phyloP scores from a whole-genome alignment of 805 yeast species.

The Phaffomyces opuntiae region DNA sequence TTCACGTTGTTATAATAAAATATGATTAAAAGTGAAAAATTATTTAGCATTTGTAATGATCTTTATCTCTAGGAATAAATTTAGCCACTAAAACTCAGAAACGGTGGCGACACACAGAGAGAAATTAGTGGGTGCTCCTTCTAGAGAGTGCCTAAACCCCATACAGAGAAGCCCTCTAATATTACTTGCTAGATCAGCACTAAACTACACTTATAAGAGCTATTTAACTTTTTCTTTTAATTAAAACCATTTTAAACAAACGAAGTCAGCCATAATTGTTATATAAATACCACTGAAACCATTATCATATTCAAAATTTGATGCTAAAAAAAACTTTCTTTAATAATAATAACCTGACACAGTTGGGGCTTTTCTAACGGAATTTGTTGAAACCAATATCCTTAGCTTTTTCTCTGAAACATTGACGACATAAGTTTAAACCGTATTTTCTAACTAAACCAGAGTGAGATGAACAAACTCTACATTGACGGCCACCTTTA shows the following conservation, averaged over 20 bases:
- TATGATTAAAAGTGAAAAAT: neutral
- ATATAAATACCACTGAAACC: constrained; percentile 2
- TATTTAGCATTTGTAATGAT: neutral
- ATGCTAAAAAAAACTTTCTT: constrained; percentile 5
- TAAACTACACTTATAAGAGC: neutral
- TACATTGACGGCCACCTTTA: constrained; percentile 99
- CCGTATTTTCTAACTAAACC: constrained; percentile 99
- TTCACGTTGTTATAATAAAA: no score
- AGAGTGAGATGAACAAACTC: constrained; percentile 97
- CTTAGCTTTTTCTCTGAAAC: constrained; percentile 99
- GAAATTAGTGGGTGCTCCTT: neutral
- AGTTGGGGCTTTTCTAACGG: constrained; percentile 56
- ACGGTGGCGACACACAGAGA: neutral
- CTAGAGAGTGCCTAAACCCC: neutral
- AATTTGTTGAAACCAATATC: constrained; percentile 99
- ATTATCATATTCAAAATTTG: constrained; percentile 3
- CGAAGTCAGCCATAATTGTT: constrained; percentile 11
- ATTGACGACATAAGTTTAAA: constrained; percentile 99
- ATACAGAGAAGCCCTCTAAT: no score
- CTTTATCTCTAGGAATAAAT: neutral
- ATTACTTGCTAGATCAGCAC: neutral
- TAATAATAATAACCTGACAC: constrained; percentile 1
- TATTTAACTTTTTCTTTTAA: constrained; percentile 8
- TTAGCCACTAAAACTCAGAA: neutral
- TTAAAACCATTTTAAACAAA: constrained; percentile 12